Evolutionary conservation across 331 rosid species (phyloP), one percentile per base, ranked within the genome.

Genomic region (Acacia concinna): DNA sequence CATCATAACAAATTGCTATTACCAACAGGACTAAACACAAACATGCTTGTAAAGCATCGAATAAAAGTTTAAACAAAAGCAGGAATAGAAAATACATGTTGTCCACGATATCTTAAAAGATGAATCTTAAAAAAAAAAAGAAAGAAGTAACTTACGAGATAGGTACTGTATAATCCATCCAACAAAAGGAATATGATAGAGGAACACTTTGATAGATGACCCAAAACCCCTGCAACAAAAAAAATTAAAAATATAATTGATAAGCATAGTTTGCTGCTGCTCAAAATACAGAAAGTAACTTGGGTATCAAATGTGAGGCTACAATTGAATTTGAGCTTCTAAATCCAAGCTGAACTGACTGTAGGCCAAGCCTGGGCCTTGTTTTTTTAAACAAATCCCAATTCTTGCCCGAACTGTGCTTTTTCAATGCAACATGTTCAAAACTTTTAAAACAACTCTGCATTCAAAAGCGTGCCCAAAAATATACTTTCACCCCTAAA

Each of bases 111-210:
- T 78, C 52, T 76, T 56, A 41, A 63, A 73, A 73, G 41, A 78
- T 11, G 51, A 78, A 35, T 75, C 59, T 69, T 40, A 11, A 35
- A 68, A 21, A 67, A 10, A 25, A n/a, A n/a, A n/a, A n/a, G n/a
- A n/a, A n/a, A n/a, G n/a, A n/a, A 28, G 46, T 74, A 47, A 87
- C 97, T 88, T 84, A 95, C 99, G 98, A 80, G 87, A 83, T 84
- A 75, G 83, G 70, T 81, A 95, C 79, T 73, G 91, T 81, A 93
- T 79, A 73, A 93, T 57, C 99, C 99, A 95, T 64, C 99, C 99
- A 20, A 95, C 70, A 62, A 95, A 52, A 44, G 99, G 99, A 83
- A 95, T 89, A 54, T 95, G 94, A 69, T 84, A 82, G 76, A 95
- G 90, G 85, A 93, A 93, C 35, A 80, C 85, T 90, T 90, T 90